Percentiles rank a stretch among this genome's conserved stretches.
Conservation (phyloP, 148 eudicot genomes). For the Chenopodium formosanum region DNA sequence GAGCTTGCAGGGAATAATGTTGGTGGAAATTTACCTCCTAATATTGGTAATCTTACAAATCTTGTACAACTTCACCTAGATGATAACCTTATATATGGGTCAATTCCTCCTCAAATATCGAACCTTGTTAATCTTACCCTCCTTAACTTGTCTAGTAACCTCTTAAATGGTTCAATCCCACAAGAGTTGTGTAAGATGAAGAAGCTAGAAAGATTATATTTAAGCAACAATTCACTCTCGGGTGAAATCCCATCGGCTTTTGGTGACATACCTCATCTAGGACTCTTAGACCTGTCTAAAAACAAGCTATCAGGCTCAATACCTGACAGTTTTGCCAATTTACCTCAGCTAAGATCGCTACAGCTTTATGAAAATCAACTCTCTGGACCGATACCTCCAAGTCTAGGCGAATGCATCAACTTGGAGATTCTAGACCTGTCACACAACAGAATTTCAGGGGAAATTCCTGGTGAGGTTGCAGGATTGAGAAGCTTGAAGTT, state of each 20-base stretch:
- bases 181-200: slow-evolving; percentile 41
- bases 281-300: slow-evolving; percentile 69
- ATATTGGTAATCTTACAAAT: slow-evolving; percentile 50
- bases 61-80: slow-evolving; percentile 73
- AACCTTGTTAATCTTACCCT: slow-evolving; percentile 69
- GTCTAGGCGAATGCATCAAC: slow-evolving; percentile 68
- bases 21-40: slow-evolving; percentile 54
- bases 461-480: slow-evolving; percentile 62
- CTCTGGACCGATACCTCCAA: slow-evolving; percentile 63
- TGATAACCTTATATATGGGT: slow-evolving; percentile 58
- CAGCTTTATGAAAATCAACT: slow-evolving; percentile 61
- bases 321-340: slow-evolving; percentile 65
- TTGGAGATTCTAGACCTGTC: slow-evolving; percentile 84
- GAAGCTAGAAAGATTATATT: slow-evolving; percentile 65
- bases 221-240: slow-evolving; percentile 60
- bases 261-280: slow-evolving; percentile 66
- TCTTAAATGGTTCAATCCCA: slow-evolving; percentile 64
- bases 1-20: slow-evolving; percentile 69
- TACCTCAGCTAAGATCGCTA: slow-evolving; percentile 60
- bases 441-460: slow-evolving; percentile 58
- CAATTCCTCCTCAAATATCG: slow-evolving; percentile 67
- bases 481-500: slow-evolving; percentile 65
- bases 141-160: slow-evolving; percentile 67
- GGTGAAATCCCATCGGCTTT: slow-evolving; percentile 59
- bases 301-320: slow-evolving; percentile 67